Base-by-base conservation (phyloP, 805 yeast species). In the Saccharomycopsis schoenii region DNA sequence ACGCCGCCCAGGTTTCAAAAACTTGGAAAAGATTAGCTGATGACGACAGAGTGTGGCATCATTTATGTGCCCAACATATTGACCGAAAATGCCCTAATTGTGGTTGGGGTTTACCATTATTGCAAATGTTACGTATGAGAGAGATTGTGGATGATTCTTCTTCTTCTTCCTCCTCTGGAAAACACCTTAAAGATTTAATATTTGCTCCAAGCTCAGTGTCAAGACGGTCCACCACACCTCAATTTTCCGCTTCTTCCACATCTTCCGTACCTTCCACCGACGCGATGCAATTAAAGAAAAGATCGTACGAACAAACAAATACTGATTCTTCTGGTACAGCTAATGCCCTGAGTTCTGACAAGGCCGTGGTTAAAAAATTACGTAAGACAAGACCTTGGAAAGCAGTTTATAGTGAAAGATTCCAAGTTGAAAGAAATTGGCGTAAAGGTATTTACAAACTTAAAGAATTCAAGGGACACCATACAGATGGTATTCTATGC, bases 11-110 rank as follows among this genome's bases (percentile, higher is more conserved):
- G 74, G 99, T 94, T 1, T 87, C 92, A 39, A 82, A 83, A 59
- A 83, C 81, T 58, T 94, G 99, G 99, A 85, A 89, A 70, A 76
- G 76, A 61, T 76, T 94, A 62, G 98, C 99, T 1, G 97, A 94
- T 72, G 97, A 93, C 70, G 98, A 94, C 69, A 76, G 96, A 57
- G 97, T 94, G 2, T 94, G 99, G 99, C 94, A 93, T 71, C 92
- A 93, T 66, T 86, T 94, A 91, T 94, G 99, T 70, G 97, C 91
- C 71, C 99, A 94, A 74, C 99, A 94, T 72, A 94, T 94, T 60
- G 99, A 94, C 74, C 80, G 96, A 63, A 94, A 94, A 72, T 94
- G 99, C 75, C 96, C 97, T 47, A 89, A 89, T 69, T 94, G 99
- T 75, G 99, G 99, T 15, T 94, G 99, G 99, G 99, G 99, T 4